These are phyloP conservation scores for Tetrahymena borealis DNA, from an alignment of 73 alveolate genomes.

Conservation along the genomic window DNA sequence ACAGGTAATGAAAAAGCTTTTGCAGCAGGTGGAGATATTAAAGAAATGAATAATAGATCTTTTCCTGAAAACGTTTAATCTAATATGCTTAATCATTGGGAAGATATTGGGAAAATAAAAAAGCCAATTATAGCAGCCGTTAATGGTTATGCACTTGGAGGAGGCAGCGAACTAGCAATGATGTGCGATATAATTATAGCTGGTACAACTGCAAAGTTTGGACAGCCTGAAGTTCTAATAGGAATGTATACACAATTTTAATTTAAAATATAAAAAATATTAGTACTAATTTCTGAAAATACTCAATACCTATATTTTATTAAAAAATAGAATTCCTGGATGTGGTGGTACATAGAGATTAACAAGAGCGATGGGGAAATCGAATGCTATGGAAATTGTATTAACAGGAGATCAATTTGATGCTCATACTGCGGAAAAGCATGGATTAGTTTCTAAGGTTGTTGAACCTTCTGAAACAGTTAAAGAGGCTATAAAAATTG, in stretches of 20 bases:
- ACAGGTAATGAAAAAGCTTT: slow-evolving; percentile 96
- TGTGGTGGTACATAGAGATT: slow-evolving; percentile 97
- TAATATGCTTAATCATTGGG: slow-evolving; percentile 63
- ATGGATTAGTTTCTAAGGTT: slow-evolving; percentile 89
- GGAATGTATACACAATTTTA: slow-evolving; percentile 61
- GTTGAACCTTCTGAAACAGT: slow-evolving; percentile 66
- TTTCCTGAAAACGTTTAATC: slow-evolving; percentile 52
- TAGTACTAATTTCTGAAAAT: neutral
- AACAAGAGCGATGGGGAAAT: slow-evolving; percentile 88
- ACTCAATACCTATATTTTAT: too few relatives aligned
- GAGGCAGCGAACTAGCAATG: slow-evolving; percentile 98
- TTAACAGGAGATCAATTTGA: slow-evolving; percentile 89
- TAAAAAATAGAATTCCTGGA: slow-evolving; percentile 74
- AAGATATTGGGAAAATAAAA: slow-evolving; percentile 45
- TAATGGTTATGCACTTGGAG: slow-evolving; percentile 98
- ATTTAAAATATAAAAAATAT: neutral
- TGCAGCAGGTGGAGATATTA: slow-evolving; percentile 98
- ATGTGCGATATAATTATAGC: slow-evolving; percentile 96
- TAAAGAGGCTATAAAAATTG: slow-evolving; percentile 80
- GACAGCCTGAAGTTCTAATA: slow-evolving; percentile 93
- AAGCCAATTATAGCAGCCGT: slow-evolving; percentile 96
- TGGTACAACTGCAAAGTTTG: slow-evolving; percentile 93
- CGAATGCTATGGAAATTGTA: slow-evolving; percentile 94
- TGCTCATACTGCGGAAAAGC: slow-evolving; percentile 87
- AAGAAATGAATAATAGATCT: slow-evolving; percentile 71